Evolutionary conservation across 495 filamentous ascomycete species (phyloP).

Genomic region (Thozetella sp.): DNA sequence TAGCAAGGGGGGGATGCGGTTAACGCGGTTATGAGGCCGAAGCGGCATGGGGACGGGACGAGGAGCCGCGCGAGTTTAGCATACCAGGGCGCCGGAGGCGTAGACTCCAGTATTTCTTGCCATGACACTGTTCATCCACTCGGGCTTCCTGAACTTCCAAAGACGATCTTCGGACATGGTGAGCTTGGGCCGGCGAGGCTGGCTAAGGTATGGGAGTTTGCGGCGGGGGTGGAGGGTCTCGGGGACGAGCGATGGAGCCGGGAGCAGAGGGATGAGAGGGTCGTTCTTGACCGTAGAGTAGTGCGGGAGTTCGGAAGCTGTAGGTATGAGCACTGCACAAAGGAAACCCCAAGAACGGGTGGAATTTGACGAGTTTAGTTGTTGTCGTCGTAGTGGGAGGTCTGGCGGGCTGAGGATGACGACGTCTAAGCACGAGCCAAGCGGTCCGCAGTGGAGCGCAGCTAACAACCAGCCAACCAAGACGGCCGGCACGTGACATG

Average conservation of each 20-base stretch:
- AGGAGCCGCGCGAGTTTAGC: constrained; percentile 18
- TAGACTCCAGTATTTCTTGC: constrained; percentile 85
- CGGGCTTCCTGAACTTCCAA: constrained; percentile 77
- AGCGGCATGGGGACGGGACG: background rate
- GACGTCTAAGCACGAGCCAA: constrained; percentile 2
- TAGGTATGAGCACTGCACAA: background rate
- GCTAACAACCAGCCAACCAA: too few species aligned
- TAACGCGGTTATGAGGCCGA: background rate
- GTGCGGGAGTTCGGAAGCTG: too few species aligned
- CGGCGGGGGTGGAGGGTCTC: background rate
- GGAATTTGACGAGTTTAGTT: background rate
- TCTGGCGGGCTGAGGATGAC: constrained; percentile 2
- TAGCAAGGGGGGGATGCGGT: background rate
- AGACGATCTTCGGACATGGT: constrained; percentile 66
- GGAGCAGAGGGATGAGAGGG: too few species aligned
- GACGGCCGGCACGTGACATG: too few species aligned
- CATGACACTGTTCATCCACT: constrained; percentile 88
- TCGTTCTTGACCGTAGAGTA: background rate
- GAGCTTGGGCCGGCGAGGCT: background rate
- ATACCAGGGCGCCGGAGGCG: constrained; percentile 80
- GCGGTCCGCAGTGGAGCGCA: background rate
- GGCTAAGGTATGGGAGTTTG: background rate
- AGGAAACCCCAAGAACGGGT: background rate
- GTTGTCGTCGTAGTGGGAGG: background rate
- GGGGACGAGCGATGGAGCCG: too few species aligned